Percentiles rank a stretch among this genome's conserved stretches.
These are phyloP conservation scores for Xerophyta viscosa DNA, from an alignment of 106 monocot genomes.

Conservation along the genomic window DNA sequence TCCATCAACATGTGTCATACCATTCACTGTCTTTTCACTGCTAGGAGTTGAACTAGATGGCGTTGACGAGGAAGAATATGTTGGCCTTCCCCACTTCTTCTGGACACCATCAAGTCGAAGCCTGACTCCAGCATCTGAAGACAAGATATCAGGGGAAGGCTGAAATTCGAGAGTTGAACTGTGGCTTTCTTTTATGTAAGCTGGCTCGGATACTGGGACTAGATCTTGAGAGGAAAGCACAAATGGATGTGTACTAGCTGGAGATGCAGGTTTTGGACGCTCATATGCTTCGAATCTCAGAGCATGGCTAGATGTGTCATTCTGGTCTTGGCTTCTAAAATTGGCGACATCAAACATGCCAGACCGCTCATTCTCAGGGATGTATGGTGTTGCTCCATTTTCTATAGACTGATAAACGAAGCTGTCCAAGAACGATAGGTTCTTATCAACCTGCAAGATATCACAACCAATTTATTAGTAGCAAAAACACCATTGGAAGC, in stretches of 20 bases:
- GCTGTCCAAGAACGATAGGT: constrained; percentile 55
- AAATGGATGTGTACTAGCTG: constrained; percentile 13
- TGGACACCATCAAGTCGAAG: constrained; percentile 88
- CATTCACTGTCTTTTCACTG: constrained; percentile 45
- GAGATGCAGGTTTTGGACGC: constrained; percentile 55
- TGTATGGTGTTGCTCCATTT: constrained; percentile 74
- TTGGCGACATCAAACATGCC: constrained; percentile 29
- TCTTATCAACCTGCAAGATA: constrained; percentile 83
- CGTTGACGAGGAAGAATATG: constrained; percentile 54
- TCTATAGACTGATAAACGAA: constrained; percentile 69
- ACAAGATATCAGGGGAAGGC: constrained; percentile 19
- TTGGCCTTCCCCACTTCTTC: constrained; percentile 88
- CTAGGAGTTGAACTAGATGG: constrained; percentile 29
- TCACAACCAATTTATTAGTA: too few species aligned
- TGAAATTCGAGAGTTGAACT: constrained; percentile 14
- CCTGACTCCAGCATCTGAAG: constrained; percentile 38
- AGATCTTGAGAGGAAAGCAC: constrained; percentile 28
- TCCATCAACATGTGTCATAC: constrained; percentile 14
- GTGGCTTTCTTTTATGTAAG: constrained; percentile 38
- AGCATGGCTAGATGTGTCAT: constrained; percentile 48
- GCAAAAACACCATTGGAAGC: too few species aligned
- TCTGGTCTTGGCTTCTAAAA: constrained; percentile 45
- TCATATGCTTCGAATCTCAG: constrained; percentile 94
- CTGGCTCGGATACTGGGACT: constrained; percentile 38
- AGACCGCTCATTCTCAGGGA: constrained; percentile 65